A percentile compares a stretch with the other conserved stretches of the same genome.
These are phyloP conservation scores for Geotrichum reessii DNA, from an alignment of 1,139 yeast species.

Conservation along the genomic window DNA sequence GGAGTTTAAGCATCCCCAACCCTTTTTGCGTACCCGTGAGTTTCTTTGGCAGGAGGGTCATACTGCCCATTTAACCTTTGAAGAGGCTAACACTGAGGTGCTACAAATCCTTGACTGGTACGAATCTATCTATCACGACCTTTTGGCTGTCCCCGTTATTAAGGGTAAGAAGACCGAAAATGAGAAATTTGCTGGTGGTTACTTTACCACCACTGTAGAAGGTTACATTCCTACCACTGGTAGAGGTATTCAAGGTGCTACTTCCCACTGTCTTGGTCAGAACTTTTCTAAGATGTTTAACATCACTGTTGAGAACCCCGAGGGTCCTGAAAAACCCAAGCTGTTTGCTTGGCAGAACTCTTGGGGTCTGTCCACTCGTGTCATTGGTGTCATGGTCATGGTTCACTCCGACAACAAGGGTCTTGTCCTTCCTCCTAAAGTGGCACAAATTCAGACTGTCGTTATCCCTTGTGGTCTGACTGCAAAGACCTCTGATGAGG, in stretches of 20 bases:
- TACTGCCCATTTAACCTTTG: conserved; percentile 84
- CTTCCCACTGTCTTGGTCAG: conserved; percentile 96
- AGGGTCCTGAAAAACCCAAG: conserved; percentile 67
- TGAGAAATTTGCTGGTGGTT: conserved; percentile 98
- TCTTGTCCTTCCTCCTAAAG: conserved; percentile 94
- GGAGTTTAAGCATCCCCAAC: conserved; percentile 99
- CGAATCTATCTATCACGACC: conserved; percentile 76
- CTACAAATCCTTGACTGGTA: conserved; percentile 80
- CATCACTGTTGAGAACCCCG: conserved; percentile 91
- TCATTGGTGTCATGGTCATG: conserved; percentile 99
- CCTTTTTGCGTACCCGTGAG: conserved; percentile 96
- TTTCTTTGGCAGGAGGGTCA: conserved; percentile 99
- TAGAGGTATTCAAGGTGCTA: conserved; percentile 99
- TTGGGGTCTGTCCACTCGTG: conserved; percentile 98
- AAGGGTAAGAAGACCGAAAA: conserved; percentile 94
- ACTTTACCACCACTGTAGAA: conserved; percentile 90
- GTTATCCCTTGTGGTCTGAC: conserved; percentile 95
- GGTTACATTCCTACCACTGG: conserved; percentile 98
- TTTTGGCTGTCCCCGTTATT: conserved; percentile 94
- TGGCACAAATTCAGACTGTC: conserved; percentile 85
- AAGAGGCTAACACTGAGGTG: conserved; percentile 80
- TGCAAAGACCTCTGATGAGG: conserved; percentile 72
- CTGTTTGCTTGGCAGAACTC: conserved; percentile 92
- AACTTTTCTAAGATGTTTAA: conserved; percentile 98
- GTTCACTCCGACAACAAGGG: conserved; percentile 98